Base-by-base conservation (phyloP, 495 filamentous ascomycete genomes). In the Penicillium arizonense region DNA sequence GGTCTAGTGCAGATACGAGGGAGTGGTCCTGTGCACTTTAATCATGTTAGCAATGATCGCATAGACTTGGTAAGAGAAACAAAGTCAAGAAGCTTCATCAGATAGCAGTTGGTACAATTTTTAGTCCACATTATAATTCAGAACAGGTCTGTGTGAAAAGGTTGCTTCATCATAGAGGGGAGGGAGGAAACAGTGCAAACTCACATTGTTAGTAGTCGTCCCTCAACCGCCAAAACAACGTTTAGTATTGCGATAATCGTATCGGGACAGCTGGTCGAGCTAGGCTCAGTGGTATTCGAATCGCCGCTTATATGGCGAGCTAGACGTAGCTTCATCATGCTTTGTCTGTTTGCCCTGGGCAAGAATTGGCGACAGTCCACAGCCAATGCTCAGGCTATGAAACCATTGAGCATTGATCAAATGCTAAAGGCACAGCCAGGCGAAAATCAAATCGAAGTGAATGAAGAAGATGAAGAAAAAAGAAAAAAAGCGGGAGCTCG, bases 111-210 rank as follows among this genome's bases (percentile, higher is more conserved):
- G 72, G 67, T 67, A 74, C 64, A 59, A 75, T 68, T 66, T 62
- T 57, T 60, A 65, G 63, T 78, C 75, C 69, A 69, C 76, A 78
- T 60, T 42, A 56, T 56, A 47, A 51, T 73, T 80, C 74, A 72
- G 78, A 81, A 80, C 77, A 81, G 76, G 76, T 80, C 74, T 81
- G 78, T 81, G 76, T 74, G 70, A 75, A 78, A 72, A 71, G 51
- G 63, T 51, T 74, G 65, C 69, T 66, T 81, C 78, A 78, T 80
- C 77, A 80, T 75, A 47, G 54, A 53, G 70, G 62, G 35, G 40
- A 40, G 39, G 18, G 39, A 45, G 21, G 16, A 35, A 34, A 18
- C 12, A 30, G 21, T 28, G 11, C 13, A 40, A 48, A 38, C 48
- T 50, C 38, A 50, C 48, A 5, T 8, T 34, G 4, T 24, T 4